These are phyloP conservation scores for Sclerotinia sclerotiorum DNA, from an alignment of 2,329 filamentous ascomycete genomes.

Conservation along the genomic window DNA sequence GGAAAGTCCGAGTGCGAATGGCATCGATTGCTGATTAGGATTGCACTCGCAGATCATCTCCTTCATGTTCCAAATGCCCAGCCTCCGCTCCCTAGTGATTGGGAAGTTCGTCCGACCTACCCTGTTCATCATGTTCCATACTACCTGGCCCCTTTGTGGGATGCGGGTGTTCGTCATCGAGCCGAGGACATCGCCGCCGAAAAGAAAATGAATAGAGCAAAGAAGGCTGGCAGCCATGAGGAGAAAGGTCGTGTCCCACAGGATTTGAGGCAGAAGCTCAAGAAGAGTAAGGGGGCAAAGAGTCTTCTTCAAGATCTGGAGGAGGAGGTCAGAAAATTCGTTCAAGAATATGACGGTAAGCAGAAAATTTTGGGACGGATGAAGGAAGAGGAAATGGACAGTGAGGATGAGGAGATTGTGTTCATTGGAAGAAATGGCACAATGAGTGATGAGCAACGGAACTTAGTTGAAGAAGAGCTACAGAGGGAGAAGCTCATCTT, in stretches of 20 bases:
- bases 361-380: conserved; percentile 14
- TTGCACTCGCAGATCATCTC: conserved; percentile 65
- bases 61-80: conserved; percentile 82
- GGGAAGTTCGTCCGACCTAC: conserved; percentile 79
- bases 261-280: conserved; percentile 76
- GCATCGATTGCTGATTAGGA: conserved; percentile 21
- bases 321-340: conserved; percentile 75
- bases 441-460: conserved; percentile 54
- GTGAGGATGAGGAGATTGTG: conserved; percentile 82
- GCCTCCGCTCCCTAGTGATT: conserved; percentile 79
- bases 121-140: conserved; percentile 79
- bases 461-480: conserved; percentile 52
- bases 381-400: conserved; percentile 45
- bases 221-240: conserved; percentile 36
- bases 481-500: conserved; percentile 73
- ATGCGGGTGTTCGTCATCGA: conserved; percentile 56
- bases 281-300: conserved; percentile 74
- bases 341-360: conserved; percentile 58
- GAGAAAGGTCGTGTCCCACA: conserved; percentile 66
- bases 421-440: conserved; percentile 72
- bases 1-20: conserved; percentile 23
- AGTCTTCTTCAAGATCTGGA: conserved; percentile 81
- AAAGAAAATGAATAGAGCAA: conserved; percentile 43
- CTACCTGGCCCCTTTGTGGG: conserved; percentile 85
- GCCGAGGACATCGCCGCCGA: conserved; percentile 50